Evolutionary conservation across 2,329 filamentous ascomycete genomes (phyloP), one percentile per base, ranked within the genome.

Genomic region (Alternaria triticimaculans): DNA sequence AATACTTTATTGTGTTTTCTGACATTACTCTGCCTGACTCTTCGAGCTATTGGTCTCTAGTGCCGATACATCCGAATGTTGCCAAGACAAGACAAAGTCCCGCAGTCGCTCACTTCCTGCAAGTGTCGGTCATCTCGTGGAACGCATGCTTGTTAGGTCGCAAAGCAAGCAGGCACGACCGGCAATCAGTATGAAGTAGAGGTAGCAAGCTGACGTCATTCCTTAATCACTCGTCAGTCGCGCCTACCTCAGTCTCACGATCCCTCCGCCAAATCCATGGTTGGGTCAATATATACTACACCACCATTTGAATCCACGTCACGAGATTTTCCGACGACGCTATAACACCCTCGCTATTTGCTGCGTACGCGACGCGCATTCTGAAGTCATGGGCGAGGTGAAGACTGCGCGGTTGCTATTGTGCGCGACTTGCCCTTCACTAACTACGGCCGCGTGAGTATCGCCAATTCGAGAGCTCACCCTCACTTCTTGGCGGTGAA

Each of bases 1-100:
- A 2, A 41, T 3, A 41, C 15, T 2, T n/a, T 2, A 41, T 6
- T 0, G 2, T 41, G n/a, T n/a, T n/a, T n/a, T n/a, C n/a, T n/a
- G n/a, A n/a, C n/a, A n/a, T n/a, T n/a, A n/a, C n/a, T 18, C 37
- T 11, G 5, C 2, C 37, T 41, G 37, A 2, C n/a, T 41, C 9
- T 18, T 18, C 37, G 15, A 41, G 15, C 3, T n/a, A 41, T 41
- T 41, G n/a, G 15, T 11, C 37, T 11, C 5, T 33, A 3, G n/a
- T 41, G 37, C 37, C 5, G 37, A 41, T 11, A 41, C 37, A 41
- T 2, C 37, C 5, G n/a, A 11, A 18, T 6, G 18, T 41, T 3
- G 37, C 37, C 4, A 2, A 4, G 4, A 41, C 2, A 4, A 41
- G 5, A 41, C 4, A 5, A 41, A n/a, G 33, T n/a, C 10, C 1